These are phyloP conservation scores for Pythium aquatile DNA, from an alignment of 352 stramenopile genomes.

Conservation along the genomic window DNA sequence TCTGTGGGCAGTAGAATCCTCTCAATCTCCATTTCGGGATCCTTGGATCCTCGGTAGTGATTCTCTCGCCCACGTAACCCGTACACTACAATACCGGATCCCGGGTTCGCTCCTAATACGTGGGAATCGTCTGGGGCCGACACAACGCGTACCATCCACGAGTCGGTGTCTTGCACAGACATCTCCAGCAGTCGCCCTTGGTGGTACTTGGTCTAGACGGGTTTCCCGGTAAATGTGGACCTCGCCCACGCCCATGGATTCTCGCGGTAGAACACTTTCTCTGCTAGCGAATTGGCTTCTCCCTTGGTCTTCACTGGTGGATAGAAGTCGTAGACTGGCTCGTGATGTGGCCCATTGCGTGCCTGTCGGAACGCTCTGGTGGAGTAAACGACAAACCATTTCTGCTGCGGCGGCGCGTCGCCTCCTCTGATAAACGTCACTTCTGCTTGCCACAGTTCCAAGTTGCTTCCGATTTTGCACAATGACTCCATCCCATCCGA, in stretches of 20 bases:
- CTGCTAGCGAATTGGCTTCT: background rate
- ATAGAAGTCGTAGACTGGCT: background rate
- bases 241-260: conserved; percentile 2
- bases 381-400: conserved; percentile 6
- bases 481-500: background rate
- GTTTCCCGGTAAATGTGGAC: background rate
- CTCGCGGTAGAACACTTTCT: background rate
- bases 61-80: background rate
- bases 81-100: background rate
- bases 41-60: background rate
- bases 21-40: background rate
- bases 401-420: background rate
- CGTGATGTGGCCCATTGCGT: background rate
- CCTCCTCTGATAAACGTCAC: background rate
- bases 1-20: background rate
- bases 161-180: background rate
- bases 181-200: background rate
- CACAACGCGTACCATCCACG: background rate
- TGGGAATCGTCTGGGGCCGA: background rate
- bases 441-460: background rate
- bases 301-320: background rate
- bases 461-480: background rate
- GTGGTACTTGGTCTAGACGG: background rate
- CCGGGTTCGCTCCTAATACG: background rate
- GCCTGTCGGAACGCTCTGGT: background rate